Evolutionary conservation across 208 protist genomes (phyloP).

Genomic region (Trypanosoma avium): DNA sequence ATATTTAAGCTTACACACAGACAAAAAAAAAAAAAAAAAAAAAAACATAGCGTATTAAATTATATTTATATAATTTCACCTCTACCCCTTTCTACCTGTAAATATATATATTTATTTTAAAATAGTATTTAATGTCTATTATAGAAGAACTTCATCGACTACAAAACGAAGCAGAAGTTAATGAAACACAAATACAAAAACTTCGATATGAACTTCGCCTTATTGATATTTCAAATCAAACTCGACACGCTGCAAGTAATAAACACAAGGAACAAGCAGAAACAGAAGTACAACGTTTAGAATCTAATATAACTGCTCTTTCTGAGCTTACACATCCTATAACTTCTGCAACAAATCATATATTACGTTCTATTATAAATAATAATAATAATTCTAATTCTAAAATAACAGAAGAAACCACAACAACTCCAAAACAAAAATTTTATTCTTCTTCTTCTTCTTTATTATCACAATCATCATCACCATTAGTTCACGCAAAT

Average conservation of each 20-base stretch:
- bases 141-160: slow-evolving; percentile 16
- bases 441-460: too few relatives aligned
- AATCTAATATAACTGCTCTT: background rate
- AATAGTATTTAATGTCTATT: background rate
- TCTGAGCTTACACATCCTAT: background rate
- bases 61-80: too few relatives aligned
- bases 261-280: background rate
- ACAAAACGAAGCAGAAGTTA: background rate
- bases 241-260: background rate
- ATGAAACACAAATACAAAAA: background rate
- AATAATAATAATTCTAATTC: too few relatives aligned
- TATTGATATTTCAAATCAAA: background rate
- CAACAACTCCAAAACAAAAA: too few relatives aligned
- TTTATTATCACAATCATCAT: too few relatives aligned
- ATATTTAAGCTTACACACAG: too few relatives aligned
- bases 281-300: background rate
- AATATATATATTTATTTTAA: background rate
- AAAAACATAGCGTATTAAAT: too few relatives aligned
- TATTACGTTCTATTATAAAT: too few relatives aligned
- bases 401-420: too few relatives aligned
- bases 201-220: slow-evolving; percentile 11
- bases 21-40: too few relatives aligned
- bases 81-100: background rate
- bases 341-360: background rate
- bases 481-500: too few relatives aligned